phyloP scores from a whole-genome alignment of 768 basidiomycete genomes.

The Calocybe indica region DNA sequence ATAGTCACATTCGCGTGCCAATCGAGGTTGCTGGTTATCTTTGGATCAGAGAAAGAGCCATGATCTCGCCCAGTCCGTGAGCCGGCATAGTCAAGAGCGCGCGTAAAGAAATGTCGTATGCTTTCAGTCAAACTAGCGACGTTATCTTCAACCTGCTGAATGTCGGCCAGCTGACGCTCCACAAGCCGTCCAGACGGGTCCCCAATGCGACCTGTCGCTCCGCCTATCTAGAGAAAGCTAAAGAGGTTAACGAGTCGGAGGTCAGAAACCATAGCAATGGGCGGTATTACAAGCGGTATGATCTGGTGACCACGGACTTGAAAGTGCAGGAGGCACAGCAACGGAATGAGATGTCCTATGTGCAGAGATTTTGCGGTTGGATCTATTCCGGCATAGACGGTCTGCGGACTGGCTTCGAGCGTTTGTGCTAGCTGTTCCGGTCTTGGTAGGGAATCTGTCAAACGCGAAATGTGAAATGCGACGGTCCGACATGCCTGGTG shows the following conservation, averaged over 20 bases:
- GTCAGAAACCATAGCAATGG: neutral
- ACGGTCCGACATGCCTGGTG: slow-evolving; percentile 27
- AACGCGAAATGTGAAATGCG: neutral
- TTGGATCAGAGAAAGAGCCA: slow-evolving; percentile 14
- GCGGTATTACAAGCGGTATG: slow-evolving; percentile 72
- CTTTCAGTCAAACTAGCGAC: slow-evolving; percentile 55
- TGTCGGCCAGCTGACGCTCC: slow-evolving; percentile 69
- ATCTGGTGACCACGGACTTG: slow-evolving; percentile 76
- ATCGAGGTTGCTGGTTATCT: slow-evolving; percentile 45
- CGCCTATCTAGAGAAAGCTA: slow-evolving; percentile 68
- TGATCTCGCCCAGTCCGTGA: slow-evolving; percentile 21
- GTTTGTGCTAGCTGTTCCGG: slow-evolving; percentile 13
- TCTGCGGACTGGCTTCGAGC: slow-evolving; percentile 34
- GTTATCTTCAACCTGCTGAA: slow-evolving; percentile 57
- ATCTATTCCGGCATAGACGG: slow-evolving; percentile 86
- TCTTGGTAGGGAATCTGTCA: neutral
- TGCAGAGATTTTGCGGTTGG: slow-evolving; percentile 89
- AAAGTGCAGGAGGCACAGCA: slow-evolving; percentile 86
- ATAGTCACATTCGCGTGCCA: slow-evolving; percentile 76
- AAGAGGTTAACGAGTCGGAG: neutral
- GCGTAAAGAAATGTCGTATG: slow-evolving; percentile 67
- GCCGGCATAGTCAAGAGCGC: slow-evolving; percentile 56
- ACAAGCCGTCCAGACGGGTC: slow-evolving; percentile 89
- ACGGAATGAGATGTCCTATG: slow-evolving; percentile 87
- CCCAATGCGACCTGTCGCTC: slow-evolving; percentile 93